Conservation (phyloP, 305 asterid genomes). For the Petunia hybrid region DNA sequence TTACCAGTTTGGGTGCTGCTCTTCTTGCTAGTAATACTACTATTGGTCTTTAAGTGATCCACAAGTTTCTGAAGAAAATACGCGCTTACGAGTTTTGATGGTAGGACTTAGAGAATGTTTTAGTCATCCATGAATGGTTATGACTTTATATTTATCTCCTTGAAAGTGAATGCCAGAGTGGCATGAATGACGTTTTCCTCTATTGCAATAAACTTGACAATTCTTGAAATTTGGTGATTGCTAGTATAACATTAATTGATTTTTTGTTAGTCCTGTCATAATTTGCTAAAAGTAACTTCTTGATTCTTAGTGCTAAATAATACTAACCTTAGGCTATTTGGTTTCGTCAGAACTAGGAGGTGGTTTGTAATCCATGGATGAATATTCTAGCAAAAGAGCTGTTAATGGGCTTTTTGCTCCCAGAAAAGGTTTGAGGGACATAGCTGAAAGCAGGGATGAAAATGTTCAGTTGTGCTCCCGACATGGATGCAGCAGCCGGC, state of each 20-base stretch:
- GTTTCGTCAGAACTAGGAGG: constrained; percentile 22
- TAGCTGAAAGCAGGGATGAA: constrained; percentile 44
- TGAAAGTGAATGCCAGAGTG: neutral
- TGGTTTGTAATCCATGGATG: constrained; percentile 52
- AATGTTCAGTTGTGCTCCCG: constrained; percentile 72
- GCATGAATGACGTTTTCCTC: neutral
- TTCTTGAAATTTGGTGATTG: neutral
- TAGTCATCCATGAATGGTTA: constrained; percentile 2
- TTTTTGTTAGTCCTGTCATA: neutral
- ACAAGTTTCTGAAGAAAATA: neutral
- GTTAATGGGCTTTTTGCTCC: constrained; percentile 46
- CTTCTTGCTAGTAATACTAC: neutral
- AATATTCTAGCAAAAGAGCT: constrained; percentile 54
- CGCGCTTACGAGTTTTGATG: neutral
- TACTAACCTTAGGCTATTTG: neutral
- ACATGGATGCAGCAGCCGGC: constrained; percentile 82
- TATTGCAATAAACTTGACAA: neutral
- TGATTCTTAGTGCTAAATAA: neutral
- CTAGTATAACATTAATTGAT: neutral
- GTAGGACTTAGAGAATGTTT: neutral
- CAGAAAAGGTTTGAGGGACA: constrained; percentile 56
- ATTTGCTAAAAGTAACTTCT: neutral
- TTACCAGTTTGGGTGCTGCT: neutral
- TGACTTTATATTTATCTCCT: neutral
- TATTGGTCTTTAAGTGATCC: neutral